Evolutionary conservation across 2,329 filamentous ascomycete genomes (phyloP).

Genomic region (Teratosphaeria nubilosa): DNA sequence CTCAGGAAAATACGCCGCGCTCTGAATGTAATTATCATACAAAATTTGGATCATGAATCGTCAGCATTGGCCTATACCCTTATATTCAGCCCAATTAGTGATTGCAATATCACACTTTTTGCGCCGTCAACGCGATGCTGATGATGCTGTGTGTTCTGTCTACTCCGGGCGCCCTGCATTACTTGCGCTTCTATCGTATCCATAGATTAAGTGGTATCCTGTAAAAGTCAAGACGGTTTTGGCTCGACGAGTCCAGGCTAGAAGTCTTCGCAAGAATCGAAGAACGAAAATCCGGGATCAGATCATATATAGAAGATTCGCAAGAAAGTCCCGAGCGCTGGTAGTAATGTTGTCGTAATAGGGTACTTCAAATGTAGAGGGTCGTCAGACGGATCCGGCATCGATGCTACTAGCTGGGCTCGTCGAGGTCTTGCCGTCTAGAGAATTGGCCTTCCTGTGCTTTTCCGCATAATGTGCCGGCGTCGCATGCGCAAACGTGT

Average conservation of each 20-base stretch:
- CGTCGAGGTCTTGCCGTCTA: neutral
- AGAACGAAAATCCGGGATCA: neutral
- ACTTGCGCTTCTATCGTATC: neutral
- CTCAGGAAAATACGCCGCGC: neutral
- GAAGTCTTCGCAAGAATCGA: neutral
- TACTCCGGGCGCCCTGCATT: neutral
- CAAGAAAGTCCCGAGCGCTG: neutral
- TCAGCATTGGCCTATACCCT: neutral
- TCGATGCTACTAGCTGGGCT: conserved; percentile 3
- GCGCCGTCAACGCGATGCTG: neutral
- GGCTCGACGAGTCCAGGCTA: neutral
- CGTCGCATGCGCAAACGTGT: conserved; percentile 39
- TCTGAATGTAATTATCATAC: neutral
- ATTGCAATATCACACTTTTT: neutral
- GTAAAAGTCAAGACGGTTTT: neutral
- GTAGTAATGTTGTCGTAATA: neutral
- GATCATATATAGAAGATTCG: neutral
- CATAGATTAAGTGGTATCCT: neutral
- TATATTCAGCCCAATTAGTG: neutral
- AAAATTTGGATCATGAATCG: neutral
- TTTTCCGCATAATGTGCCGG: conserved; percentile 32
- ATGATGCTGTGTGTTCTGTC: neutral
- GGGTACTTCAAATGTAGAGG: neutral
- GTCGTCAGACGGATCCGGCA: neutral
- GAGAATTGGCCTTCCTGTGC: conserved; percentile 12